Evolutionary conservation across 768 basidiomycete species (phyloP).

Genomic region (Pleurotus pulmonarius): DNA sequence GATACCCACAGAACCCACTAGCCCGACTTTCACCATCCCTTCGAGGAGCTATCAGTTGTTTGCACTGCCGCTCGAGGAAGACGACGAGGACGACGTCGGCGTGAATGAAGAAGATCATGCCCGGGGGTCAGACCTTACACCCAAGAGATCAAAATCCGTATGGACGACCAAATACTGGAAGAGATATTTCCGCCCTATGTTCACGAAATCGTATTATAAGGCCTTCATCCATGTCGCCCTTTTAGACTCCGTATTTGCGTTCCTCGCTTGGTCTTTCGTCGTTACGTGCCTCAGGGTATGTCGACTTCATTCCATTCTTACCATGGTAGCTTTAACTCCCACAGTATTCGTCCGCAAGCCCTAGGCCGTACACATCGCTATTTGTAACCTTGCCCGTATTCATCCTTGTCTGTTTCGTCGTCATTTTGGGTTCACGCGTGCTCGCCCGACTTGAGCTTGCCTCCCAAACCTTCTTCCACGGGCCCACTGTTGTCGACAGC

Average conservation of each 20-base stretch:
- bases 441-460: constrained; percentile 72
- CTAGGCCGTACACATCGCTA: constrained; percentile 20
- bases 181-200: constrained; percentile 63
- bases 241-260: constrained; percentile 73
- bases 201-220: constrained; percentile 51
- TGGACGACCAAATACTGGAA: no score
- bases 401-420: constrained; percentile 69
- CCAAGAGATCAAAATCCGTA: no score
- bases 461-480: constrained; percentile 67
- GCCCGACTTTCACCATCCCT: constrained; percentile 43
- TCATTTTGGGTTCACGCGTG: constrained; percentile 66
- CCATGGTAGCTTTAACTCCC: neutral
- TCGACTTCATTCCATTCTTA: no score
- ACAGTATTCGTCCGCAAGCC: constrained; percentile 48
- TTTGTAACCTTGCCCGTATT: constrained; percentile 77
- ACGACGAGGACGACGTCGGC: constrained; percentile 25
- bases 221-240: constrained; percentile 65
- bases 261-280: constrained; percentile 72
- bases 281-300: constrained; percentile 77
- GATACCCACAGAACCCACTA: no score
- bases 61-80: constrained; percentile 54
- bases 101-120: constrained; percentile 14
- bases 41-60: constrained; percentile 66
- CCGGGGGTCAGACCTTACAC: no score
- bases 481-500: constrained; percentile 54